phyloP scores from a whole-genome alignment of 2,329 filamentous ascomycete species.

The Microcyclospora pomicola region DNA sequence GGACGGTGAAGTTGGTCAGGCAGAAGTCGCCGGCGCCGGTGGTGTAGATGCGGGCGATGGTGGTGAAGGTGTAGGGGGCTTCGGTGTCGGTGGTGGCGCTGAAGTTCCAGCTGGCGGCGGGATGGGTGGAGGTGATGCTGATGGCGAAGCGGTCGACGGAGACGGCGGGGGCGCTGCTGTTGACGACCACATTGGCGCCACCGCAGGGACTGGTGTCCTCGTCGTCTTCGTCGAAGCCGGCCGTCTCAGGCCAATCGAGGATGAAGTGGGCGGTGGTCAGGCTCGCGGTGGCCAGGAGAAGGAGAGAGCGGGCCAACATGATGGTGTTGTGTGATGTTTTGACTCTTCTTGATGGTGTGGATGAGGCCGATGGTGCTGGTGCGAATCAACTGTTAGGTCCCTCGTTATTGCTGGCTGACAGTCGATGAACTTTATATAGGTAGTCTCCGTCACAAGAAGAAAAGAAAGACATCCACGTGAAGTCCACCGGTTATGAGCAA shows the following conservation, averaged over 20 bases:
- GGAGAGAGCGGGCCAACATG: slow-evolving; percentile 11
- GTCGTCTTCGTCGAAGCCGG: slow-evolving; percentile 17
- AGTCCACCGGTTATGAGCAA: too few species aligned
- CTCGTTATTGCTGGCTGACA: too few species aligned
- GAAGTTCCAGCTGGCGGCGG: slow-evolving; percentile 15
- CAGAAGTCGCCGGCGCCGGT: slow-evolving; percentile 18
- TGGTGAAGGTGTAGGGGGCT: slow-evolving; percentile 19
- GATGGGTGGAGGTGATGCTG: slow-evolving; percentile 16
- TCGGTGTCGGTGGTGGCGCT: slow-evolving; percentile 15
- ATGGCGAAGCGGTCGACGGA: slow-evolving; percentile 18
- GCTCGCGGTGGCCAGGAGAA: slow-evolving; percentile 13
- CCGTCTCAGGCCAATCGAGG: slow-evolving; percentile 25
- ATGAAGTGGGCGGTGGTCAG: slow-evolving; percentile 30
- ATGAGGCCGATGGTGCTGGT: too few species aligned
- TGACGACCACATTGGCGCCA: slow-evolving; percentile 12
- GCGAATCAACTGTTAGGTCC: too few species aligned
- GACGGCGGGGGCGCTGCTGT: slow-evolving; percentile 12
- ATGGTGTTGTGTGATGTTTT: not conserved
- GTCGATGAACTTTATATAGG: too few species aligned
- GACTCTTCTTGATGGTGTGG: too few species aligned
- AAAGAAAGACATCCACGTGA: too few species aligned
- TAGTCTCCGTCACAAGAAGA: too few species aligned
- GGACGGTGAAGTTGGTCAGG: slow-evolving; percentile 13
- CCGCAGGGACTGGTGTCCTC: slow-evolving; percentile 17
- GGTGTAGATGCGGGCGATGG: slow-evolving; percentile 13